Base-by-base conservation (phyloP, 257 asterid genomes). In the Fraxinus pennsylvanica region DNA sequence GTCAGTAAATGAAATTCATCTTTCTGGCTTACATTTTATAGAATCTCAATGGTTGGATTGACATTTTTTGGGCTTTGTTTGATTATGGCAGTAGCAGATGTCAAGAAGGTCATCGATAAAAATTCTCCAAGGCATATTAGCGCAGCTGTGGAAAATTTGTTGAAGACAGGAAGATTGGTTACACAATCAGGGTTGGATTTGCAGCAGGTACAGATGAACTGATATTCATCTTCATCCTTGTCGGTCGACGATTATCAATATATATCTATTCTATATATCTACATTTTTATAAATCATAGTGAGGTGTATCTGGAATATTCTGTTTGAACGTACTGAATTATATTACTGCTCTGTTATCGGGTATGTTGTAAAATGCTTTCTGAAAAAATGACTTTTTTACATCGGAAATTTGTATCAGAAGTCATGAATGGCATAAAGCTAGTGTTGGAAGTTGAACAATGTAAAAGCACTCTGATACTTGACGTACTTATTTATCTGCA, bases 101-200 rank as follows among this genome's bases (percentile, higher is more conserved):
- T 92, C 68, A 90, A 76, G 92, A 93, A 88, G 80, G 47, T 87
- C 68, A 78, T 93, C 27, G 90, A 88, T n/a, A 93, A 80, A 88
- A 82, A 79, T 82, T 72, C 80, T 69, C 97, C 99, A 35, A 81
- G 61, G 73, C 92, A 84, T 78, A 92, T 92, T 72, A 90, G 98
- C 76, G 81, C 79, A 78, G 87, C 88, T 86, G 84, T 96, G 85
- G 97, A 92, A 71, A 93, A 86, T 83, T 73, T 96, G 91, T 75
- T 96, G 84, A 93, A 91, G 92, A 96, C 99, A 14, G 99, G 99
- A 81, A 84, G 85, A 73, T 74, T 96, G 86, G 78, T n/a, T 59
- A 90, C 99, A 72, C 88, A 87, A 76, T 81, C 97, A 41, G 94
- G 97, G 73, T 79, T 96, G 73, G 99, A 96, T 87, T 84, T 96